Evolutionary conservation across 1,284 basidiomycete species (phyloP), one percentile per base, ranked within the genome.

Genomic region (Ceratobasidium sp.): DNA sequence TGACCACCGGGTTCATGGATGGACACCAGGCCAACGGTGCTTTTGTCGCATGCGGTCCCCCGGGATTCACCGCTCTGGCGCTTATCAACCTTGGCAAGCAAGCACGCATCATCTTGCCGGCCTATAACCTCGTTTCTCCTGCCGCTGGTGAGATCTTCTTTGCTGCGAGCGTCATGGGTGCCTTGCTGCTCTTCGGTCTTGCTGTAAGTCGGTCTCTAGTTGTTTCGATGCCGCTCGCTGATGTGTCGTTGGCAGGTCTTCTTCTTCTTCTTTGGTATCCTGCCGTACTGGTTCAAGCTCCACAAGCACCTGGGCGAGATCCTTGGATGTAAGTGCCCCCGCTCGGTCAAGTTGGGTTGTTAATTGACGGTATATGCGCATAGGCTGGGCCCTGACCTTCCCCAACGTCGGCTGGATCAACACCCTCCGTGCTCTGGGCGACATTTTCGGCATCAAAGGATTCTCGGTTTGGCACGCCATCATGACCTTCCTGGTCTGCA

Each of bases 11-110:
- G n/a, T 71, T 71, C 54, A 59, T 77, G 56, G 68, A 75, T 22
- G 77, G 77, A 13, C 74, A 75, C 41, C 76, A 75, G 71, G 77
- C 77, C 13, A 77, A 77, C 58, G 77, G 74, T 37, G 76, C 74
- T 22, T 77, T 77, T 59, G 76, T 77, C 49, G 76, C 72, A 8
- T 73, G 71, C 61, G 76, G 76, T 29, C 76, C 76, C 19, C 76
- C 76, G 14, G 76, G 76, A 27, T 77, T 76, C 72, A 76, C 75
- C 5, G 76, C 76, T 31, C 51, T 74, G 14, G 76, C 76, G 27
- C 75, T 77, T 22, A 76, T 77, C 72, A 71, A 69, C 22, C 73
- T 77, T n/a, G 76, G 76, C 39, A 68, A 74, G 53, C 66, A 71
- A 14, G 62, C 76, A 22, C 71, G 63, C 43, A 63, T 46, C 31